These are phyloP conservation scores for Arthrobotrys sphaeroides DNA, from an alignment of 2,329 filamentous ascomycete genomes.

Conservation along the genomic window DNA sequence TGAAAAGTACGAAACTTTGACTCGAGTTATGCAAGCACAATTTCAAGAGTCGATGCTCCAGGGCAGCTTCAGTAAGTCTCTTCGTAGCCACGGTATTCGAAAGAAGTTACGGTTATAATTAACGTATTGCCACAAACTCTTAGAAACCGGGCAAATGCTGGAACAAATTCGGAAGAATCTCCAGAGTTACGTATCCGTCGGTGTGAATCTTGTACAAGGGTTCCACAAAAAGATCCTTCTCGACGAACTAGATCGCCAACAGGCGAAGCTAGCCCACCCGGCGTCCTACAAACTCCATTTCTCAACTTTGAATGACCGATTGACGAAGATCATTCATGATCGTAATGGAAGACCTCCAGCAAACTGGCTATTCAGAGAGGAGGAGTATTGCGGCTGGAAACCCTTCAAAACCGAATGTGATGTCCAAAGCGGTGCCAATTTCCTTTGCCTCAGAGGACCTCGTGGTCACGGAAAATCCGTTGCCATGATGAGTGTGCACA, in stretches of 20 bases:
- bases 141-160: slow-evolving; percentile 30
- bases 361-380: slow-evolving; percentile 16
- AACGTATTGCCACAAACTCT: neutral
- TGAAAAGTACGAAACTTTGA: slow-evolving; percentile 5
- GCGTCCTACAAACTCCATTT: slow-evolving; percentile 8
- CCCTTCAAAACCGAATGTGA: neutral
- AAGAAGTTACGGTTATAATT: neutral
- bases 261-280: neutral
- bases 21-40: neutral
- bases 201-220: neutral
- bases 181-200: slow-evolving; percentile 13
- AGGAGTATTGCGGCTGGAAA: slow-evolving; percentile 16
- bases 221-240: neutral
- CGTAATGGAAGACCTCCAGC: neutral
- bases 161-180: slow-evolving; percentile 19
- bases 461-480: slow-evolving; percentile 27
- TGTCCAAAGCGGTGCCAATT: neutral
- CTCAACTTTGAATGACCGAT: slow-evolving; percentile 8
- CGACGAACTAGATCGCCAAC: slow-evolving; percentile 1
- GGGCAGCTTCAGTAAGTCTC: slow-evolving; percentile 10
- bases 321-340: slow-evolving; percentile 6
- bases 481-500: slow-evolving; percentile 22
- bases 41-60: slow-evolving; percentile 23
- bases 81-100: neutral
- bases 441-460: slow-evolving; percentile 8